Percentiles rank a stretch among this genome's conserved stretches.
Conservation (phyloP, 2,329 filamentous ascomycete genomes). For the Fusarium sp. region DNA sequence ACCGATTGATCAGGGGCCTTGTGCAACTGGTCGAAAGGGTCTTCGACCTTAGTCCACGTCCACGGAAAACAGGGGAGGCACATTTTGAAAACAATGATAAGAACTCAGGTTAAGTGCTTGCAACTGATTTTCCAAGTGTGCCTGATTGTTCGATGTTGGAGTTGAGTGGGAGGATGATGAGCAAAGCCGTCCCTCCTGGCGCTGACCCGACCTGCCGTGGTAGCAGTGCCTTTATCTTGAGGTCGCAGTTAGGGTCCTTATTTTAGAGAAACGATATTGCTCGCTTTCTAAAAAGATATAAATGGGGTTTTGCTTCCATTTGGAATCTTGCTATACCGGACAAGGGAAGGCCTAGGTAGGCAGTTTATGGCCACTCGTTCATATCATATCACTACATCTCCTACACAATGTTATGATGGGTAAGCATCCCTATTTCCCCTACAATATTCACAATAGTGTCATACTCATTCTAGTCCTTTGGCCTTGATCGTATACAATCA, state of each 20-base stretch:
- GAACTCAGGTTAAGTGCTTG: fast-evolving
- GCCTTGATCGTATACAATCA: not conserved
- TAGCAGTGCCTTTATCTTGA: constrained; percentile 9
- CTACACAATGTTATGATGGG: not conserved
- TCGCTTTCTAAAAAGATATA: not conserved
- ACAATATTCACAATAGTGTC: not conserved
- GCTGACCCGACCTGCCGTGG: not conserved
- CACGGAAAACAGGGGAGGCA: constrained; percentile 67
- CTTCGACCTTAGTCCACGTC: constrained; percentile 64
- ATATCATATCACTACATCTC: not conserved
- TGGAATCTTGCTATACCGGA: not conserved
- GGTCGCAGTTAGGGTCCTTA: not conserved
- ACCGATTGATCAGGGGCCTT: constrained; percentile 56
- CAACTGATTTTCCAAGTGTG: not conserved
- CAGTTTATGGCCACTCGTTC: too few species aligned
- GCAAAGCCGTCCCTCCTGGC: not conserved
- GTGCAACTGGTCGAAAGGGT: constrained; percentile 55
- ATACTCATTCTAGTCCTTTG: not conserved
- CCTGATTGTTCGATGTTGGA: not conserved
- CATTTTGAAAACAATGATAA: constrained; percentile 53
- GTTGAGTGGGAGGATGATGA: constrained; percentile 10
- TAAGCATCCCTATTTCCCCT: not conserved
- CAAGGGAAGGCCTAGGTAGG: not conserved
- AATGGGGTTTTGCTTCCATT: not conserved
- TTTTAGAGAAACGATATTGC: not conserved